These are phyloP conservation scores for Cornus kousa DNA, from an alignment of 148 eudicot genomes.

Conservation along the genomic window DNA sequence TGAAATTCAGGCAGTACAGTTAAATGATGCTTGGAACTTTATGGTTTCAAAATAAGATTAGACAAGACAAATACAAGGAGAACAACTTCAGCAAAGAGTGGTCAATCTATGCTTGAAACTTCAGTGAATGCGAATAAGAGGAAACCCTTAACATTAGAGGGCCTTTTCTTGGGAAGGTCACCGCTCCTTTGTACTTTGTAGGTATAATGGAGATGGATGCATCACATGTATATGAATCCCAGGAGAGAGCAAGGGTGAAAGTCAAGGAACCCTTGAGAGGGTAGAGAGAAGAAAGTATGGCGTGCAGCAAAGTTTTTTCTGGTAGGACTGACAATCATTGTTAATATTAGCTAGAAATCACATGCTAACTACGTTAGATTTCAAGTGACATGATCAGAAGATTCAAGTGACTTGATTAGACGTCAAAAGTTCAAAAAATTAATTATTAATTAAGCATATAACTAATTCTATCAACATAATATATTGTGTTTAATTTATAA, in stretches of 20 bases:
- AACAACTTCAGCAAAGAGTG: not conserved
- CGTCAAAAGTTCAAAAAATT: not conserved
- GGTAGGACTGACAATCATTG: not conserved
- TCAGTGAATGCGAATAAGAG: too few species aligned
- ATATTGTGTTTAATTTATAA: not conserved
- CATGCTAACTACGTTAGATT: not conserved
- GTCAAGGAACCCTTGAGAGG: too few species aligned
- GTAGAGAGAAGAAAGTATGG: not conserved
- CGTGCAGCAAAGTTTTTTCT: not conserved
- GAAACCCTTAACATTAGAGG: too few species aligned
- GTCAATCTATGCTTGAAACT: not conserved
- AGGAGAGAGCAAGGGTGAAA: too few species aligned
- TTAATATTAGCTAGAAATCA: not conserved
- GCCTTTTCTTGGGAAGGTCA: too few species aligned
- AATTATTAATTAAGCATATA: not conserved
- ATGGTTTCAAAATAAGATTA: not conserved
- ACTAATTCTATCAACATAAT: not conserved
- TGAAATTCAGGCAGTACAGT: not conserved
- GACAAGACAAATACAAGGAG: not conserved
- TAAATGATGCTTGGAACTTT: not conserved
- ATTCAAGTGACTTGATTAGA: not conserved
- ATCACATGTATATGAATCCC: too few species aligned
- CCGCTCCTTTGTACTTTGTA: too few species aligned
- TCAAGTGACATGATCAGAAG: too few species aligned
- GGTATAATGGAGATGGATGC: too few species aligned